Conservation (phyloP, 139 green algal species). For the Chlorella sp. region DNA sequence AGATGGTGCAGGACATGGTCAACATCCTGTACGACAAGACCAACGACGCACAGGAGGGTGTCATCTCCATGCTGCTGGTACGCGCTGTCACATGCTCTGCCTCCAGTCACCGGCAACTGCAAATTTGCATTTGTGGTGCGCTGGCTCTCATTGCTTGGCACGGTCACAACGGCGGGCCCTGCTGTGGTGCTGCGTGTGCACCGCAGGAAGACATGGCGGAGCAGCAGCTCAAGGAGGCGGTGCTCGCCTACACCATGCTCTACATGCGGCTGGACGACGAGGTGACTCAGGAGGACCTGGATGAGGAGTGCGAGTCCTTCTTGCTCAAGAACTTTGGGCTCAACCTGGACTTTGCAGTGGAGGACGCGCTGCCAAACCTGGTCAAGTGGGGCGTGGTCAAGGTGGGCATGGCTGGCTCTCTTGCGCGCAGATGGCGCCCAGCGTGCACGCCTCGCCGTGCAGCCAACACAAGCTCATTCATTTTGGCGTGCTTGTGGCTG, state of each 20-base stretch:
- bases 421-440: too few species aligned
- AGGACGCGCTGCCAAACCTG: constrained; percentile 32
- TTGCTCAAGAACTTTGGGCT: constrained; percentile 32
- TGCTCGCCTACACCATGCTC: constrained; percentile 52
- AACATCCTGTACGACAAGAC: constrained; percentile 54
- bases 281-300: constrained; percentile 21
- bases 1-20: constrained; percentile 25
- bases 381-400: constrained; percentile 31
- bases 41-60: constrained; percentile 46
- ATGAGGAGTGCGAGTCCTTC: constrained; percentile 32
- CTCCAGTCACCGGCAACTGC: too few species aligned
- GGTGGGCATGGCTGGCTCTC: too few species aligned
- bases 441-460: too few species aligned
- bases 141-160: too few species aligned
- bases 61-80: constrained; percentile 38
- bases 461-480: too few species aligned
- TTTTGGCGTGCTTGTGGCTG: too few species aligned
- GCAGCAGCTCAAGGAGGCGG: constrained; percentile 52
- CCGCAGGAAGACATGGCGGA: constrained; percentile 56
- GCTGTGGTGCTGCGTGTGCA: background rate
- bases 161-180: too few species aligned
- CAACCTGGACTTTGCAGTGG: constrained; percentile 15
- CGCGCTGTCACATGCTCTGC: too few species aligned
- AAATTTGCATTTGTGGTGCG: too few species aligned
- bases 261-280: constrained; percentile 16